A percentile compares a stretch with the other conserved stretches of the same genome.
Evolutionary conservation across 2,329 filamentous ascomycete genomes (phyloP).

Genomic region (Microdochium paspali): DNA sequence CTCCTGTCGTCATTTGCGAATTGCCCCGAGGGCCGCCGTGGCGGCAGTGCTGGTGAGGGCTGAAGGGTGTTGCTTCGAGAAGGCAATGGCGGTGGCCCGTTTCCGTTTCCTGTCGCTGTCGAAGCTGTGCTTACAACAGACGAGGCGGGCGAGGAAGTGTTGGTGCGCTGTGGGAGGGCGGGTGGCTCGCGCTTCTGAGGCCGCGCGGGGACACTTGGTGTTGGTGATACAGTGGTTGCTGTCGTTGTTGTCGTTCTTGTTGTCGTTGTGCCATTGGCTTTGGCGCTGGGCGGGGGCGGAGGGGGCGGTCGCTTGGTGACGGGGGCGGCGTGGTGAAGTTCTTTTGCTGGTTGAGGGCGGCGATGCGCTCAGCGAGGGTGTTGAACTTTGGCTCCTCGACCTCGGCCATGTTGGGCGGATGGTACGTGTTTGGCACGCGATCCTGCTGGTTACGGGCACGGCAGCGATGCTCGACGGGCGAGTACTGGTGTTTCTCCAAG

Average conservation of each 20-base stretch:
- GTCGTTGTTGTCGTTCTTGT: slow-evolving; percentile 2
- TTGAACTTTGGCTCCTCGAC: slow-evolving; percentile 52
- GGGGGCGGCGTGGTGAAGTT: slow-evolving; percentile 36
- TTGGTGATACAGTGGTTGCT: slow-evolving; percentile 1
- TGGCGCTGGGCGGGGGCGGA: slow-evolving; percentile 33
- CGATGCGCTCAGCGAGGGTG: slow-evolving; percentile 52
- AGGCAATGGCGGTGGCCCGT: slow-evolving; percentile 25
- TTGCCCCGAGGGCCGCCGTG: slow-evolving; percentile 37
- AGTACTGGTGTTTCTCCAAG: too few species aligned
- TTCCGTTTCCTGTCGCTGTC: slow-evolving; percentile 15
- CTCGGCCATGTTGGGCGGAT: slow-evolving; percentile 43
- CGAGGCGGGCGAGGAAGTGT: slow-evolving; percentile 14
- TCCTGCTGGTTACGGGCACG: too few species aligned
- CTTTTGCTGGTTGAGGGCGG: slow-evolving; percentile 52
- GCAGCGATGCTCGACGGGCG: too few species aligned
- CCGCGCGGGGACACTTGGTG: slow-evolving; percentile 28
- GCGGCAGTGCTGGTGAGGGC: slow-evolving; percentile 37
- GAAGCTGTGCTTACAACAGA: slow-evolving; percentile 13
- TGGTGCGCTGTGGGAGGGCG: slow-evolving; percentile 25
- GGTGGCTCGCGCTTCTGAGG: slow-evolving; percentile 23
- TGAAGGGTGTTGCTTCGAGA: slow-evolving; percentile 25
- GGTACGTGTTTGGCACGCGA: too few species aligned
- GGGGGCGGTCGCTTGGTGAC: slow-evolving; percentile 30
- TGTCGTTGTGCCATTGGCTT: slow-evolving; percentile 15
- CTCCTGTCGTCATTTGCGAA: slow-evolving; percentile 32